These are phyloP conservation scores for Irineochytrium annulatum DNA, from an alignment of 192 early-diverging fungal genomes.

Conservation along the genomic window DNA sequence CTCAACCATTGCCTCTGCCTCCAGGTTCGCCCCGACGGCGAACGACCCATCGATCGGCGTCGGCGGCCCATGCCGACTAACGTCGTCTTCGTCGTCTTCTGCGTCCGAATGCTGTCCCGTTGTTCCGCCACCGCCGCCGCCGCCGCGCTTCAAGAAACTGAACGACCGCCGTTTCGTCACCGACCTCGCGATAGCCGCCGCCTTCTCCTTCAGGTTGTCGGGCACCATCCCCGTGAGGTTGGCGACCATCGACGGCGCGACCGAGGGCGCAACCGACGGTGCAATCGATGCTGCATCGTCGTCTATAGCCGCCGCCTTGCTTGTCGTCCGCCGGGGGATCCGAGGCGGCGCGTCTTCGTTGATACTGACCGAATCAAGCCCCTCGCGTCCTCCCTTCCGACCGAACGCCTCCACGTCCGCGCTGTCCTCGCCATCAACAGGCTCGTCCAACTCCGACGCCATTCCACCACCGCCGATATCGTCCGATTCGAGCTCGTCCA, in stretches of 20 bases:
- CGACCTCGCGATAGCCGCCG: not conserved
- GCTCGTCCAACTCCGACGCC: not conserved
- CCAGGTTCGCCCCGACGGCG: constrained; percentile 7
- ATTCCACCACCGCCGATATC: not conserved
- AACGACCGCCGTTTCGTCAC: not conserved
- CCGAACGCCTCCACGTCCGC: not conserved
- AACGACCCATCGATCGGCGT: not conserved
- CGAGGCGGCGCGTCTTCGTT: too few species aligned
- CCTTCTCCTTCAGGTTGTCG: not conserved
- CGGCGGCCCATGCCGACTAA: too few species aligned
- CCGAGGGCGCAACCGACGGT: too few species aligned
- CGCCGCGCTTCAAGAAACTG: not conserved
- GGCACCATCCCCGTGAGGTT: not conserved
- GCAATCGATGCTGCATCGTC: too few species aligned
- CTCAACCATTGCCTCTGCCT: not conserved
- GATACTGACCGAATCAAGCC: too few species aligned
- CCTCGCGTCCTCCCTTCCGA: not conserved
- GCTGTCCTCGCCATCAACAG: constrained; percentile 1
- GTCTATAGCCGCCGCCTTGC: too few species aligned
- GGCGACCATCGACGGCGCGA: not conserved
- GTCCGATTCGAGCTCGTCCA: not conserved
- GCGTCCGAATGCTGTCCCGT: too few species aligned
- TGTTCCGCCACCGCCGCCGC: too few species aligned
- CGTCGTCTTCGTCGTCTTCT: not conserved
- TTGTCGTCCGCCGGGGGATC: too few species aligned